Evolutionary conservation across 352 stramenopile genomes (phyloP).

Genomic region (Phytophthora pseudosyringae): DNA sequence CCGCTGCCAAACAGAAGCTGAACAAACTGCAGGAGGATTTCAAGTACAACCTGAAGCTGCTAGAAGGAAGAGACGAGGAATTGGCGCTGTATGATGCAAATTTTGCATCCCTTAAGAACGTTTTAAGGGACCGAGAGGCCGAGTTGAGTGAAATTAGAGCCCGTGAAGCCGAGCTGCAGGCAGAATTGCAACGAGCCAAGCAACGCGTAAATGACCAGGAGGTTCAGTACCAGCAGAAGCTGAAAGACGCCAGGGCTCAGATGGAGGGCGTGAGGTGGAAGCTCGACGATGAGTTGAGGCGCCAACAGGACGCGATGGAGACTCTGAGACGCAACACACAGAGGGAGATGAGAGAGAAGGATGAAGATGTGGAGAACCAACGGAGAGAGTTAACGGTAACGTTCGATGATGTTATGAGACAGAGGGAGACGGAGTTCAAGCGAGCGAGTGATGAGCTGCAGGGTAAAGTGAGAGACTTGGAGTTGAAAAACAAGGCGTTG

Average conservation of each 20-base stretch:
- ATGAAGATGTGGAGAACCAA: slow-evolving; percentile 81
- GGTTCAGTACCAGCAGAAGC: slow-evolving; percentile 66
- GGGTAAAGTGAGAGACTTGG: slow-evolving; percentile 55
- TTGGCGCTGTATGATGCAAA: slow-evolving; percentile 88
- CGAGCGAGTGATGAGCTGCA: slow-evolving; percentile 48
- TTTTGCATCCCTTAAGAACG: slow-evolving; percentile 78
- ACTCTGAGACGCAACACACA: slow-evolving; percentile 55
- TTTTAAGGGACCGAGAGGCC: slow-evolving; percentile 74
- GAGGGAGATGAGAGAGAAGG: slow-evolving; percentile 67
- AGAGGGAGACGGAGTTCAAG: slow-evolving; percentile 71
- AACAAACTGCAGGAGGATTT: slow-evolving; percentile 92
- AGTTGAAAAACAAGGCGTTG: slow-evolving; percentile 63
- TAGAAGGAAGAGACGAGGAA: slow-evolving; percentile 92
- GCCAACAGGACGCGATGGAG: slow-evolving; percentile 70
- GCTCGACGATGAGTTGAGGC: slow-evolving; percentile 77
- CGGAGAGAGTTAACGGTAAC: slow-evolving; percentile 74
- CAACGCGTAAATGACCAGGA: slow-evolving; percentile 57
- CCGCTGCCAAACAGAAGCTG: slow-evolving; percentile 76
- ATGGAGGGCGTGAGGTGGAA: slow-evolving; percentile 78
- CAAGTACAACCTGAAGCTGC: slow-evolving; percentile 93
- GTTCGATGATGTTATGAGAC: slow-evolving; percentile 81
- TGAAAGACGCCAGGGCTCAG: slow-evolving; percentile 75
- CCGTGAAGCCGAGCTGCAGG: slow-evolving; percentile 57
- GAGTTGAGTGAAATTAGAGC: slow-evolving; percentile 75
- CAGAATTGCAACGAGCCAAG: slow-evolving; percentile 56